These are phyloP conservation scores for Physcomitrellopsis africana DNA, from an alignment of 225 moss, liverwort and hornwort species.

Conservation along the genomic window DNA sequence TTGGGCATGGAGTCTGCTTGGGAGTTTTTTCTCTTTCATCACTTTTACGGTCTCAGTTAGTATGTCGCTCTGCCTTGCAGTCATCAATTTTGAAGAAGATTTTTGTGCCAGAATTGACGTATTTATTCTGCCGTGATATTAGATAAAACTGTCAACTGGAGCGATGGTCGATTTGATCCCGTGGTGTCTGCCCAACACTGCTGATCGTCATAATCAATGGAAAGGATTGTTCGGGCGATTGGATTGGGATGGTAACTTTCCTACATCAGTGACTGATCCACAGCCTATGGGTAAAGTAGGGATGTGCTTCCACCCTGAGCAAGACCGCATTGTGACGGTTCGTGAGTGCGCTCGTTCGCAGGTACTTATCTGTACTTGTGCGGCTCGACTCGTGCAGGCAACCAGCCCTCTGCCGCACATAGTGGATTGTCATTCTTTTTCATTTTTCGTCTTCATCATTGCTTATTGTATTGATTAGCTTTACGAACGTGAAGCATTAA, in stretches of 20 bases:
- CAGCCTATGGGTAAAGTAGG: slow-evolving; percentile 99
- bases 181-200: slow-evolving; percentile 98
- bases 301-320: slow-evolving; percentile 99
- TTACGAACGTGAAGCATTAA: no score
- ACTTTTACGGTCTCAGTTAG: not conserved
- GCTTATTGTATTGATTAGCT: no score
- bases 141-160: slow-evolving; percentile 90
- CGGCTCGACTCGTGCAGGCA: no score
- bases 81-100: not conserved
- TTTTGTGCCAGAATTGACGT: slow-evolving; percentile 5
- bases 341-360: slow-evolving; percentile 99
- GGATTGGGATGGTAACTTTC: slow-evolving; percentile 99
- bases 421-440: not conserved
- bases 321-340: slow-evolving; percentile 94
- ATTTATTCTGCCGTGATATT: slow-evolving; percentile 20
- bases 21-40: not conserved
- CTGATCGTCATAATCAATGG: slow-evolving; percentile 97
- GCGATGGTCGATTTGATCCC: slow-evolving; percentile 84
- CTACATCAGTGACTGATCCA: slow-evolving; percentile 97
- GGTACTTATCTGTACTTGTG: slow-evolving; percentile 37
- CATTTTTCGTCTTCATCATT: not conserved
- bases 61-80: not conserved
- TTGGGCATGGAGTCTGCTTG: not conserved
- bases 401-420: no score
- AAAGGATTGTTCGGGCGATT: slow-evolving; percentile 93